phyloP scores from a whole-genome alignment of 2,329 filamentous ascomycete species.

The Ceratocystis diversiconidia region DNA sequence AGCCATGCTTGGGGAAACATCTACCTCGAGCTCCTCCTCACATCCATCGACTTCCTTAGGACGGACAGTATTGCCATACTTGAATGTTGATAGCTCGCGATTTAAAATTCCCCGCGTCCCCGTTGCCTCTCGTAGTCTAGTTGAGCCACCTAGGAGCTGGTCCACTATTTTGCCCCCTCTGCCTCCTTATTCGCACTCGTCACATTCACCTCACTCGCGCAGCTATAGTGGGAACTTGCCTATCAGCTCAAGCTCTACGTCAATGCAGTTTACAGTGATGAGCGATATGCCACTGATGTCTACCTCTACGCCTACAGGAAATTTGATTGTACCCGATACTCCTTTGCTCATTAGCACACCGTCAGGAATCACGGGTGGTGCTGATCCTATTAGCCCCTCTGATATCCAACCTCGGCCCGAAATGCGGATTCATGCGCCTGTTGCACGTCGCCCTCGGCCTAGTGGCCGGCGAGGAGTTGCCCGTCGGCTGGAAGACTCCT shows the following conservation, averaged over 20 bases:
- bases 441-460: constrained; percentile 36
- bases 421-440: constrained; percentile 37
- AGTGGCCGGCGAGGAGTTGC: constrained; percentile 24
- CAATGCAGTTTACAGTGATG: constrained; percentile 7
- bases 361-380: constrained; percentile 34
- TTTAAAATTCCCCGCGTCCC: constrained; percentile 5
- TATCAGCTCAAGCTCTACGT: background rate
- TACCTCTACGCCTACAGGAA: background rate
- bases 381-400: background rate
- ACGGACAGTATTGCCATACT: background rate
- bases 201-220: background rate
- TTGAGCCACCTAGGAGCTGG: constrained; percentile 7
- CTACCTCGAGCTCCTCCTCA: background rate
- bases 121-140: constrained; percentile 9
- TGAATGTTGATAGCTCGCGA: background rate
- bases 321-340: background rate
- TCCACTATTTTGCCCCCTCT: constrained; percentile 10
- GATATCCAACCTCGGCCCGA: constrained; percentile 28
- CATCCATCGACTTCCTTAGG: background rate
- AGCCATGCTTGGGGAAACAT: background rate
- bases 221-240: constrained; percentile 9
- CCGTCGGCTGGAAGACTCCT: constrained; percentile 41
- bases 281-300: constrained; percentile 1
- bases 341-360: constrained; percentile 45
- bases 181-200: background rate